Evolutionary conservation across 2,329 filamentous ascomycete species (phyloP).

Genomic region (Penicillium sp.): DNA sequence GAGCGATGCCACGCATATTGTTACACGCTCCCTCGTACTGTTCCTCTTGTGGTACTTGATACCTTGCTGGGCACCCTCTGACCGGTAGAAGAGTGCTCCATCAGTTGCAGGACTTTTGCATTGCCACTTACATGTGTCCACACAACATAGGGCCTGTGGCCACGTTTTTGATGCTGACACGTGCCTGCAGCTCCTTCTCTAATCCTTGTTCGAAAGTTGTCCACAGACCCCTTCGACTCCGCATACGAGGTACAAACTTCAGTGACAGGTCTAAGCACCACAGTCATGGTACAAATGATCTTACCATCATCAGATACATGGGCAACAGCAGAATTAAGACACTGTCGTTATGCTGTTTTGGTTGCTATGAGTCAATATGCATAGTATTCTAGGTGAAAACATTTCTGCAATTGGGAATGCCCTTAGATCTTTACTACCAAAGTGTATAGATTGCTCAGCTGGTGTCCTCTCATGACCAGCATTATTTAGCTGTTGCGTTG

Average conservation of each 20-base stretch:
- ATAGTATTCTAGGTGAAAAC: neutral
- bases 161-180: conserved; percentile 46
- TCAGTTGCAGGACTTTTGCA: neutral
- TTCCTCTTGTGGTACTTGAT: conserved; percentile 38
- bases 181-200: conserved; percentile 47
- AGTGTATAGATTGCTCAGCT: neutral
- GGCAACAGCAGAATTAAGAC: conserved; percentile 33
- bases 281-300: conserved; percentile 27
- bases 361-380: neutral
- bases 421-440: neutral
- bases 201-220: conserved; percentile 52
- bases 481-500: neutral
- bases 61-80: conserved; percentile 38
- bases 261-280: conserved; percentile 41
- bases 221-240: conserved; percentile 51
- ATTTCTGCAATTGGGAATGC: too few species aligned
- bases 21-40: neutral
- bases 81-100: conserved; percentile 40
- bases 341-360: neutral
- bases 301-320: conserved; percentile 24
- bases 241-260: conserved; percentile 41
- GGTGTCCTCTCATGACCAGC: neutral
- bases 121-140: conserved; percentile 37
- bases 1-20: conserved; percentile 38
- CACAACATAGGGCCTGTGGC: conserved; percentile 46